Evolutionary conservation across 2,329 filamentous ascomycete genomes (phyloP), one percentile per base, ranked within the genome.

Genomic region (Colletotrichum kahawae): DNA sequence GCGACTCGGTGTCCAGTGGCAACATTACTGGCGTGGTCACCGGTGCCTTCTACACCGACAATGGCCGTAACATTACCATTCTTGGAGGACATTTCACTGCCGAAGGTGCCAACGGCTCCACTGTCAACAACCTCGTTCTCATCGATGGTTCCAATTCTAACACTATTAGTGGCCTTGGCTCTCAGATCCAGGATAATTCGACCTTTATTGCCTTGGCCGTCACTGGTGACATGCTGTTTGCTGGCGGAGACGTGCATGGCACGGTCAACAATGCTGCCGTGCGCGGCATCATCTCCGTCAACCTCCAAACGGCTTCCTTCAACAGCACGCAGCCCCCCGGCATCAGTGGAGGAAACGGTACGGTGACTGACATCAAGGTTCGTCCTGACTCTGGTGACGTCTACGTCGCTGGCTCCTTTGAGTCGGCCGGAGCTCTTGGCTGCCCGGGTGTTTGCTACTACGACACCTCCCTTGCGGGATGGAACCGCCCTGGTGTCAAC

Each of bases 11-110:
- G 7, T 78, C 83, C 10, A 83, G 84, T 54, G 82, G 81, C 62
- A 83, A 84, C n/a, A 84, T 90, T 10, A 89, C 89, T 4, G 95
- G 95, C 34, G 92, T 98, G n/a, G 88, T 93, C 27, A 92, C 94
- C 9, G 97, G 95, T 34, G 85, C 92, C 3, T 98, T 97, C 81
- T 95, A 98, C 82, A 90, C 90, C 51, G 88, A 89, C 18, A 91
- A 92, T 77, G 88, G 87, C 74, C 90, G 91, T 77, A 98, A 98
- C 83, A 89, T 97, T 71, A 98, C 97, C 1, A 91, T 98, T 51
- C 88, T 98, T 33, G 97, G 93, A 64, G 97, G 97, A 2, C 95
- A 95, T 79, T 99, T 99, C 82, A 90, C 91, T 9, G 93, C 95
- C 1, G 91, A 88, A 34, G 91, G 90, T 16, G 90, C 89, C 9